These are phyloP conservation scores for Pleurotus cornucopiae DNA, from an alignment of 768 basidiomycete genomes.

Conservation along the genomic window DNA sequence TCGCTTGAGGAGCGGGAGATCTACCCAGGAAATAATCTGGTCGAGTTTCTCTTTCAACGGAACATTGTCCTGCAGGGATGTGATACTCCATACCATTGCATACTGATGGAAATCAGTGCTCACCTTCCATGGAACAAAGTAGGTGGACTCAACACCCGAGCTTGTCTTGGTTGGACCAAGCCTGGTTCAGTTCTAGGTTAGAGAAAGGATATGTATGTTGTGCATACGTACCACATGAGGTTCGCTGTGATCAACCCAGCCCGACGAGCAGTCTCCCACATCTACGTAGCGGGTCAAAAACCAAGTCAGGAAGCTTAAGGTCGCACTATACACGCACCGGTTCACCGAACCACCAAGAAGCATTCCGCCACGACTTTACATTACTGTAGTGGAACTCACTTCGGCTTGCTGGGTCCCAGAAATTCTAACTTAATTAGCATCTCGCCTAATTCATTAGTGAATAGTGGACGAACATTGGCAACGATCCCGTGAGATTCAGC, in stretches of 20 bases:
- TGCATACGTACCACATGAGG: constrained; percentile 76
- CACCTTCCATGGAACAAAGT: constrained; percentile 78
- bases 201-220: not conserved
- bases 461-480: constrained; percentile 58
- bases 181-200: constrained; percentile 34
- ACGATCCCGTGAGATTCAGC: constrained; percentile 91
- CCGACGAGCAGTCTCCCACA: constrained; percentile 86
- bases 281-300: constrained; percentile 36
- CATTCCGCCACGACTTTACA: constrained; percentile 54
- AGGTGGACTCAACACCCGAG: constrained; percentile 63
- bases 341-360: constrained; percentile 86
- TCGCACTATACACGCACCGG: constrained; percentile 47
- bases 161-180: constrained; percentile 76
- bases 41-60: constrained; percentile 67
- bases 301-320: not conserved
- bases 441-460: no score
- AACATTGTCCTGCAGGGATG: constrained; percentile 45
- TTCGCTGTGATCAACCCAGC: constrained; percentile 77
- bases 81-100: no score
- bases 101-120: not conserved
- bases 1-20: constrained; percentile 63
- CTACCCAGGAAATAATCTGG: constrained; percentile 77
- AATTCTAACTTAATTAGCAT: constrained; percentile 52
- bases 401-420: constrained; percentile 70
- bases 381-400: constrained; percentile 72